Conservation (phyloP, 106 monocot species). For the Allium cepa region DNA sequence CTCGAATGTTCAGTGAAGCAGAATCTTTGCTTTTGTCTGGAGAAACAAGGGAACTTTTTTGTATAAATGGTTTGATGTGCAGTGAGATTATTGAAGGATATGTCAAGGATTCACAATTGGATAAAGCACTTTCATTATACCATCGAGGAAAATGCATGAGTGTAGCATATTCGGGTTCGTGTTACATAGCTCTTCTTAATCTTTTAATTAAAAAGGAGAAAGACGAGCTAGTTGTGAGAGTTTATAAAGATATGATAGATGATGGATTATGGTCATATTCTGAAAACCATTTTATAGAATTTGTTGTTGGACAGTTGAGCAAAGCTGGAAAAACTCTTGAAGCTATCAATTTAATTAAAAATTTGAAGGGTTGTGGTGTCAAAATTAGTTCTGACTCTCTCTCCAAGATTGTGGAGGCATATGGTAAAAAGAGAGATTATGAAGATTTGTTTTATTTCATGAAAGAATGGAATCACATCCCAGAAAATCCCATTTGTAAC, state of each 20-base stretch:
- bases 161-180: constrained; percentile 26
- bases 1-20: constrained; percentile 41
- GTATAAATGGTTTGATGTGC: constrained; percentile 21
- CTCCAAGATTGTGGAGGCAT: constrained; percentile 43
- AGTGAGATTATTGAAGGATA: constrained; percentile 53
- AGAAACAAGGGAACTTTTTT: constrained; percentile 6
- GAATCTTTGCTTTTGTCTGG: constrained; percentile 42
- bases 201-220: constrained; percentile 22
- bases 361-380: constrained; percentile 24
- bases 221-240: constrained; percentile 24
- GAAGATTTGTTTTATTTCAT: constrained; percentile 58
- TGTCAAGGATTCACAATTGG: constrained; percentile 18
- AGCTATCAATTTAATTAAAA: constrained; percentile 38
- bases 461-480: constrained; percentile 51
- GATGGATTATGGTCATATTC: constrained; percentile 29
- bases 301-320: constrained; percentile 34
- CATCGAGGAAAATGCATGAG: constrained; percentile 28
- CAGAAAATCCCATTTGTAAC: constrained; percentile 42
- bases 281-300: constrained; percentile 28
- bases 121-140: constrained; percentile 38
- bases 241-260: constrained; percentile 66
- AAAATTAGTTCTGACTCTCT: constrained; percentile 14
- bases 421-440: constrained; percentile 56
- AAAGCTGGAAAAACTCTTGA: constrained; percentile 38
- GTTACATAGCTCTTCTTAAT: constrained; percentile 39